Evolutionary conservation across 2,329 filamentous ascomycete genomes (phyloP).

Genomic region (Nothophaeocryptopus gaeumannii): DNA sequence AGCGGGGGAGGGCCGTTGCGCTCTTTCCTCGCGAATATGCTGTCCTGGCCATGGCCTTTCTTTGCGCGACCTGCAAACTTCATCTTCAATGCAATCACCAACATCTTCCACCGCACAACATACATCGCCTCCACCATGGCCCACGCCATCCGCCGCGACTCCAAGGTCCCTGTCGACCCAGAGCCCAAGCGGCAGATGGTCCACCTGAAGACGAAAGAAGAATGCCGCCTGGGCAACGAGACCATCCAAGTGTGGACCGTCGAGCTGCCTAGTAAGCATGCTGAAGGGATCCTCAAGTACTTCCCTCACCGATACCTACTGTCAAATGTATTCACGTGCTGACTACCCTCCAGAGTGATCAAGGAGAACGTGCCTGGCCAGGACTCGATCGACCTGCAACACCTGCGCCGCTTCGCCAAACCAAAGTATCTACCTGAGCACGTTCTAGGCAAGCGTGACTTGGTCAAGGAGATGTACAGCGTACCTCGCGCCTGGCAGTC

Average conservation of each 20-base stretch:
- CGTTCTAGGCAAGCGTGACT: constrained; percentile 33
- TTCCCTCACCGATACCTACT: constrained; percentile 8
- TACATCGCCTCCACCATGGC: constrained; percentile 14
- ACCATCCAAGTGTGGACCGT: constrained; percentile 66
- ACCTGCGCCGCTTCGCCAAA: constrained; percentile 75
- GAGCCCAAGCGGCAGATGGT: constrained; percentile 32
- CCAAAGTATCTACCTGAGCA: constrained; percentile 37
- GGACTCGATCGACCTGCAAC: constrained; percentile 46
- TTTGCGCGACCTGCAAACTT: constrained; percentile 1
- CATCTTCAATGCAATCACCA: constrained; percentile 1
- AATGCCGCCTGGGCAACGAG: constrained; percentile 49
- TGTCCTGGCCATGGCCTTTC: constrained; percentile 6
- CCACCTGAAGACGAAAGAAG: constrained; percentile 50
- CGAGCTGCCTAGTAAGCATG: constrained; percentile 67
- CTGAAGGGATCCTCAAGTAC: constrained; percentile 71
- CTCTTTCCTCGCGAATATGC: constrained; percentile 12
- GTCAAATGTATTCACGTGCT: constrained; percentile 22
- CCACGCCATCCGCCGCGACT: constrained; percentile 22
- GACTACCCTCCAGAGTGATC: constrained; percentile 41
- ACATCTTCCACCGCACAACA: constrained; percentile 12
- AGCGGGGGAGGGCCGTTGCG: constrained; percentile 1
- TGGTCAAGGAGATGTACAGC: constrained; percentile 34
- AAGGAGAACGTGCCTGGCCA: constrained; percentile 45
- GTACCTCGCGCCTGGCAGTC: constrained; percentile 34
- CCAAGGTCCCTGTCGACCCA: constrained; percentile 18